phyloP scores from a whole-genome alignment of 176 grass and related monocot genomes.

The Urochloa ruziziensis region DNA sequence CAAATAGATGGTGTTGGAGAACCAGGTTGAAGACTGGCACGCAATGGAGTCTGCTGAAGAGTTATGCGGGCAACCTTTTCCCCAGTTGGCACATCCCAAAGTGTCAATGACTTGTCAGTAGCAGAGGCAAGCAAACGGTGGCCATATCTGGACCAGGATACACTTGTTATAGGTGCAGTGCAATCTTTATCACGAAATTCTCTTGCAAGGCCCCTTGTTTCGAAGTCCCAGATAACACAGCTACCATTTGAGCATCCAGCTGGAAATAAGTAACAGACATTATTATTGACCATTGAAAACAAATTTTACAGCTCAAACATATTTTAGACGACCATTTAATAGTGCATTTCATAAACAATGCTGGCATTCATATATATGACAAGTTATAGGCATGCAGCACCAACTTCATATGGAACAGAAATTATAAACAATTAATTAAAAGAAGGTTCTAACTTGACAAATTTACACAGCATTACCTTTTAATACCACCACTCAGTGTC shows the following conservation, averaged over 20 bases:
- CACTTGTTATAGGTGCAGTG: constrained; percentile 90
- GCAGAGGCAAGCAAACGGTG: constrained; percentile 95
- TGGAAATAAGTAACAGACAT: constrained; percentile 40
- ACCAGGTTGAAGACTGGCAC: constrained; percentile 78
- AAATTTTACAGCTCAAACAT: not conserved
- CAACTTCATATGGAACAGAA: not conserved
- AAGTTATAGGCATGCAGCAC: not conserved
- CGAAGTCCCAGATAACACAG: constrained; percentile 98
- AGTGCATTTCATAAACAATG: constrained; percentile 1
- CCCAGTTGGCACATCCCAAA: constrained; percentile 82
- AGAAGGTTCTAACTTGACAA: not conserved
- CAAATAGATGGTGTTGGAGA: constrained; percentile 64
- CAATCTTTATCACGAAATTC: constrained; percentile 86
- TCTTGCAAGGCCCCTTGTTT: constrained; percentile 93
- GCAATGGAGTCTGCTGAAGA: constrained; percentile 91
- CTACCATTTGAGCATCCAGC: constrained; percentile 93
- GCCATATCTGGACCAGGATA: constrained; percentile 89
- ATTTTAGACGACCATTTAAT: not conserved
- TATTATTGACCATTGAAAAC: not conserved
- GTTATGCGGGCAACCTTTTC: constrained; percentile 82
- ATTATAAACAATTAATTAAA: constrained; percentile 15
- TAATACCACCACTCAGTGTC: not conserved
- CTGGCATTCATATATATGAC: not conserved
- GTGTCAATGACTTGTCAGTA: constrained; percentile 88
- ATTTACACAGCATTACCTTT: not conserved